Base-by-base conservation (phyloP, 2,329 filamentous ascomycete species). In the Stachybotrys chlorohalonatus region DNA sequence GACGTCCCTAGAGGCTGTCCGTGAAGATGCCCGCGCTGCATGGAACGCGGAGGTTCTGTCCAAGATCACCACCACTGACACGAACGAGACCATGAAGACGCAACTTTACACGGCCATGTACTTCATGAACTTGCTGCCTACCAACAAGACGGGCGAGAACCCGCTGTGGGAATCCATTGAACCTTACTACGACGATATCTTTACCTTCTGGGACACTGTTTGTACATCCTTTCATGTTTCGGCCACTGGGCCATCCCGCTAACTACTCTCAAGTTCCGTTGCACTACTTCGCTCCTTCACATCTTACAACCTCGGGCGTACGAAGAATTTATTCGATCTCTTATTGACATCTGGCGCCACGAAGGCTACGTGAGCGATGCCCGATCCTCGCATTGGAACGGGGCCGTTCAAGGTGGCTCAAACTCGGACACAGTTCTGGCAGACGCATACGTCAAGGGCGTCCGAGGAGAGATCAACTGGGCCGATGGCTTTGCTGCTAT, bases 371-470 rank as follows among this genome's bases (percentile, higher is more conserved):
- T 86, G 63, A 84, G 84, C 0, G 84, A 87, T 60, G 85, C 76
- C 0, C 79, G 85, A 11, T 87, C 83, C 0, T 86, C 81, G 1
- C 84, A 87, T 66, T 86, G 75, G 70, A 89, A 87, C 58, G 86
- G 86, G 9, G 80, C 81, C 15, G 81, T 82, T 0, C 86, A 89
- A 64, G 86, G 84, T 11, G 86, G 86, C 7, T 85, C 80, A 11
- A 89, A 89, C 62, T 80, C 81, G 5, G 86, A 90, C 64, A 89
- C 86, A 55, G 79, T 90, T 5, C 78, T 90, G 15, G 86, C 86
- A 2, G 86, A 90, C 62, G 86, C 86, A 0, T 89, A 82, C 58
- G 77, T 87, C 32, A 89, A 89, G 65, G 84, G 84, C 0, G 77
- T 89, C 3, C 73, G 77, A 11, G 84, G 82, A 5, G 71, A 71